Percentiles rank a stretch among this genome's conserved stretches.
Conservation (phyloP, 1,284 basidiomycete species). For the Vanrija humicola region DNA sequence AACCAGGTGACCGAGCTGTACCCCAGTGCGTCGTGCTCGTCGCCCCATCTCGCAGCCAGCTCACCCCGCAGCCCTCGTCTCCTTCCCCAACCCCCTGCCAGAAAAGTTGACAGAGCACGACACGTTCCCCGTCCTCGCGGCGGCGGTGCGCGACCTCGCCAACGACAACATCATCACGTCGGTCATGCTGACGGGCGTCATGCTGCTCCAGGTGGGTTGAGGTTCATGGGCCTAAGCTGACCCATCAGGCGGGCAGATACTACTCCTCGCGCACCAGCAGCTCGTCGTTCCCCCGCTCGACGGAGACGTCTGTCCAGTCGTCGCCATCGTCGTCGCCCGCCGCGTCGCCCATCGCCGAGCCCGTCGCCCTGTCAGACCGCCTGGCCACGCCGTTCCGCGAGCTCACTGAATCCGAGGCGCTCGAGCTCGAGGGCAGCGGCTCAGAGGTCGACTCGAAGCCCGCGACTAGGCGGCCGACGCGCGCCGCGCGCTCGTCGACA, state of each 20-base stretch:
- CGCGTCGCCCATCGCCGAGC: slow-evolving; percentile 1
- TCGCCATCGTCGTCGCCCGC: slow-evolving; percentile 9
- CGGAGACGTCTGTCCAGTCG: slow-evolving; percentile 13
- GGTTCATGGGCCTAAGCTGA: not conserved
- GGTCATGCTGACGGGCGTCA: slow-evolving; percentile 47
- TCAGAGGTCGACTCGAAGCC: too few species aligned
- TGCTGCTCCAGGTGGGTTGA: slow-evolving; percentile 41
- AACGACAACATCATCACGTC: slow-evolving; percentile 46
- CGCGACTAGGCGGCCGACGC: too few species aligned
- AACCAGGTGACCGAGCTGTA: slow-evolving; percentile 39
- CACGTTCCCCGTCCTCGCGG: slow-evolving; percentile 31
- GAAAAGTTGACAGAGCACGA: slow-evolving; percentile 25
- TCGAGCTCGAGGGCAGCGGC: slow-evolving; percentile 22
- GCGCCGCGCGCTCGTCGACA: too few species aligned
- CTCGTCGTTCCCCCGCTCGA: slow-evolving; percentile 5
- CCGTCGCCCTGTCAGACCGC: slow-evolving; percentile 12
- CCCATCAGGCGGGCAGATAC: slow-evolving; percentile 37
- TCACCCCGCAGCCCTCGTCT: slow-evolving; percentile 28
- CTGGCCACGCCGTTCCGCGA: slow-evolving; percentile 41
- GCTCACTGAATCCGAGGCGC: slow-evolving; percentile 37
- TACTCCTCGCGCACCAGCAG: slow-evolving; percentile 25
- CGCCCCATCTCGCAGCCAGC: not conserved
- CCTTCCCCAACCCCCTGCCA: slow-evolving; percentile 34
- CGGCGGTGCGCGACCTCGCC: slow-evolving; percentile 40
- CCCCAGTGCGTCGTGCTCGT: slow-evolving; percentile 26